Percentiles rank a stretch among this genome's conserved stretches.
These are phyloP conservation scores for Boletus patriciae DNA, from an alignment of 768 basidiomycete species.

Conservation along the genomic window DNA sequence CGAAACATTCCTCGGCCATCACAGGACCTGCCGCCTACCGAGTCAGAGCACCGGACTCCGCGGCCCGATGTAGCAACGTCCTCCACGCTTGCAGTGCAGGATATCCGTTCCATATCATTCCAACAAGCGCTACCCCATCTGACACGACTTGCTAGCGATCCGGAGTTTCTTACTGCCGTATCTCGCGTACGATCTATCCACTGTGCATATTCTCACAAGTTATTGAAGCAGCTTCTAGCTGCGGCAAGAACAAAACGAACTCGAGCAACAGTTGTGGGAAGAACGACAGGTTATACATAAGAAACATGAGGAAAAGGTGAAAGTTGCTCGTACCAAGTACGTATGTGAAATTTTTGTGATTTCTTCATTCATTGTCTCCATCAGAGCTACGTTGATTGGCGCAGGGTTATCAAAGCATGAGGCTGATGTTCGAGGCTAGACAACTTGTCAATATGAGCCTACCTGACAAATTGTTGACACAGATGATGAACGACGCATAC, in stretches of 20 bases:
- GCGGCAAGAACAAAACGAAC: slow-evolving; percentile 64
- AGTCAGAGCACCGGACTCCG: slow-evolving; percentile 14
- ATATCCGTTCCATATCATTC: slow-evolving; percentile 55
- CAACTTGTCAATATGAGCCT: slow-evolving; percentile 1
- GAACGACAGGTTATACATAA: slow-evolving; percentile 61
- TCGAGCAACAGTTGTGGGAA: slow-evolving; percentile 69
- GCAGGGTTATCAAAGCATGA: slow-evolving; percentile 67
- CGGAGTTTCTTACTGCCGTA: slow-evolving; percentile 49
- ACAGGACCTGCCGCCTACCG: slow-evolving; percentile 14
- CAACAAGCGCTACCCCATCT: slow-evolving; percentile 69
- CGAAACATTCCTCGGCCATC: slow-evolving; percentile 10
- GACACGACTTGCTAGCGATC: slow-evolving; percentile 57
- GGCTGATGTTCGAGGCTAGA: slow-evolving; percentile 33
- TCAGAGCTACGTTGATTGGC: slow-evolving; percentile 68
- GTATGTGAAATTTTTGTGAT: slow-evolving; percentile 21
- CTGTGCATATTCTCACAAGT: not conserved
- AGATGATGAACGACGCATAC: slow-evolving; percentile 69
- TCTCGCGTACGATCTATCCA: slow-evolving; percentile 45
- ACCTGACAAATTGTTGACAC: slow-evolving; percentile 21
- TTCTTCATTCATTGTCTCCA: slow-evolving; percentile 1
- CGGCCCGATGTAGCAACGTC: slow-evolving; percentile 7
- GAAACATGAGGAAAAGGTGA: slow-evolving; percentile 71
- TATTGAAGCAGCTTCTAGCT: slow-evolving; percentile 44
- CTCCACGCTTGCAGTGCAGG: slow-evolving; percentile 23
- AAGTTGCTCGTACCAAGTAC: slow-evolving; percentile 65